Percentiles rank a stretch among this genome's conserved stretches.
These are phyloP conservation scores for Phoma sp. DNA, from an alignment of 2,329 filamentous ascomycete genomes.

Conservation along the genomic window DNA sequence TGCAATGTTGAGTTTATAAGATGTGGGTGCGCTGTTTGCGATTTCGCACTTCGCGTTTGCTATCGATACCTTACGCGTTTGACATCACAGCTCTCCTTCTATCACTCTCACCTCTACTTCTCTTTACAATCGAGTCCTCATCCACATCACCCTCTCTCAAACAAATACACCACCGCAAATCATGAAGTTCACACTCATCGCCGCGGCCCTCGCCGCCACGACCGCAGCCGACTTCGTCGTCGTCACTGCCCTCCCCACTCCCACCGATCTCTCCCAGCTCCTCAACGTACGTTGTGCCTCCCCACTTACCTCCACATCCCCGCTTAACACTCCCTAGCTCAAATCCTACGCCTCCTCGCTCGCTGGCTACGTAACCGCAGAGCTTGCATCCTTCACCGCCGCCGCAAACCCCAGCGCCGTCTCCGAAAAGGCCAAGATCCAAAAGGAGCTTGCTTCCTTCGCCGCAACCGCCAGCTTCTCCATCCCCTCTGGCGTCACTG, in stretches of 20 bases:
- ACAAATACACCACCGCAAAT: slow-evolving; percentile 1
- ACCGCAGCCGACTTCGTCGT: slow-evolving; percentile 32
- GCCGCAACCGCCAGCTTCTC: slow-evolving; percentile 27
- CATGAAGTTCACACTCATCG: slow-evolving; percentile 31
- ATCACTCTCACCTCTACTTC: background rate
- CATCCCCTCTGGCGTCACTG: slow-evolving; percentile 27
- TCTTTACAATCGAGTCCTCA: background rate
- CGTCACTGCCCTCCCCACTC: slow-evolving; percentile 23
- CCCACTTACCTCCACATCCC: too few species aligned
- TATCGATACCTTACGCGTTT: slow-evolving; percentile 4
- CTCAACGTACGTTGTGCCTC: slow-evolving; percentile 23
- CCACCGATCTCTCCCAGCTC: slow-evolving; percentile 24
- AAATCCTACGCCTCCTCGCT: slow-evolving; percentile 25
- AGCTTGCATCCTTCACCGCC: slow-evolving; percentile 23
- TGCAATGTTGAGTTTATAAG: slow-evolving; percentile 11
- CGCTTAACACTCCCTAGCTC: slow-evolving; percentile 11
- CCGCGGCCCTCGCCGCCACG: slow-evolving; percentile 25
- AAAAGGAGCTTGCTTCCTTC: slow-evolving; percentile 29
- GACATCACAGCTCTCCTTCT: background rate
- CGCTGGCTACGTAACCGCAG: slow-evolving; percentile 18
- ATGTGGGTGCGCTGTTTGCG: slow-evolving; percentile 10
- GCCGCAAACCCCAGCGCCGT: slow-evolving; percentile 17
- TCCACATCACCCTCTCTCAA: background rate
- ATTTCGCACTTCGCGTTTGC: background rate
- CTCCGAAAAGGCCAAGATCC: slow-evolving; percentile 24